Percentiles rank a stretch among this genome's conserved stretches.
phyloP scores from a whole-genome alignment of 2,329 filamentous ascomycete genomes.

The Basipetospora chlamydospora region DNA sequence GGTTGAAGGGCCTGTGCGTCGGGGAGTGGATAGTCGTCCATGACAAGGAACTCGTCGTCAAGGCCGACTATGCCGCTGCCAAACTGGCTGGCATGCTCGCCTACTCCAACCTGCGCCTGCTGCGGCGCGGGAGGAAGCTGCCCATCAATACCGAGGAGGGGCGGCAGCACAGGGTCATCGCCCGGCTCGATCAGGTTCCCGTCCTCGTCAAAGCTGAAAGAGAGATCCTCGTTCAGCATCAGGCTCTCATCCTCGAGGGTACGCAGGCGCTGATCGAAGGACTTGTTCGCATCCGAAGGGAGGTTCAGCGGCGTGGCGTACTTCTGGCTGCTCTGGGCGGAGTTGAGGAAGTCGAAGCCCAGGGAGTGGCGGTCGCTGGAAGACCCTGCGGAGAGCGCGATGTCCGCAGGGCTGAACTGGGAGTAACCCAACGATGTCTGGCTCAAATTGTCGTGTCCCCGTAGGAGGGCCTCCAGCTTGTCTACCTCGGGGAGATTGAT shows the following conservation, averaged over 20 bases:
- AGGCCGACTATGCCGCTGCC: neutral
- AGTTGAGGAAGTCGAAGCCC: constrained; percentile 14
- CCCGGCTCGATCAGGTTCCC: constrained; percentile 30
- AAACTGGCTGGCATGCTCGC: neutral
- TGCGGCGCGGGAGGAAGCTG: constrained; percentile 5
- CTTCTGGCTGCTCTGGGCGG: constrained; percentile 1
- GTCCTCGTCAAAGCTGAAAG: constrained; percentile 34
- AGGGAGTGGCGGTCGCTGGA: constrained; percentile 15
- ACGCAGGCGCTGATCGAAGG: constrained; percentile 11
- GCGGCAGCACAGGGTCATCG: constrained; percentile 28
- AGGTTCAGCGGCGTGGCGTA: constrained; percentile 8
- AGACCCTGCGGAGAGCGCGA: constrained; percentile 14
- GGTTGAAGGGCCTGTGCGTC: constrained; percentile 20
- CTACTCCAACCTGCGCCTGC: neutral
- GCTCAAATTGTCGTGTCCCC: constrained; percentile 10
- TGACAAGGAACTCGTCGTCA: constrained; percentile 14
- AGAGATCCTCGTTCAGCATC: constrained; percentile 22
- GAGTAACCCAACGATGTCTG: constrained; percentile 25
- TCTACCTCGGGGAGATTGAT: constrained; percentile 31
- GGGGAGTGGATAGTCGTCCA: constrained; percentile 23
- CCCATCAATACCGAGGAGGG: constrained; percentile 14
- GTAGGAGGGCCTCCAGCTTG: constrained; percentile 15
- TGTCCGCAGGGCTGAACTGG: constrained; percentile 29
- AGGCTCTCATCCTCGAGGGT: constrained; percentile 24
- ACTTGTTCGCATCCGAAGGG: neutral